Evolutionary conservation across 345 rosid species (phyloP).

Genomic region (Linum usitatissimum): DNA sequence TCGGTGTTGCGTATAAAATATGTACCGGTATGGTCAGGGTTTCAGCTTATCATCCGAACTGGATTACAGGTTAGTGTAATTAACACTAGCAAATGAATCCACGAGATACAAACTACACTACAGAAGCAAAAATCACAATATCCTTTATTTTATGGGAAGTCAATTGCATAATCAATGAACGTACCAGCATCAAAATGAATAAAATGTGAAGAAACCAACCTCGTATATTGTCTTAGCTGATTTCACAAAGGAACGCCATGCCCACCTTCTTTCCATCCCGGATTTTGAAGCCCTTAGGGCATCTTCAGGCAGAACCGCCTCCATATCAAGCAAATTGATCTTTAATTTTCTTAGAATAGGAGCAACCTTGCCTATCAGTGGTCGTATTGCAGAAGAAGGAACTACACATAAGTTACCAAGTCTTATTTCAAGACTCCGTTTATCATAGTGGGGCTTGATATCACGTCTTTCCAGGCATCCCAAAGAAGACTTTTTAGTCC

Average conservation of each 20-base stretch:
- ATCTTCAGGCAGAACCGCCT: conserved; percentile 73
- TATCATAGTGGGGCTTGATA: conserved; percentile 22
- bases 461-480: conserved; percentile 36
- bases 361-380: conserved; percentile 47
- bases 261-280: conserved; percentile 44
- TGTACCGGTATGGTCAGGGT: no score
- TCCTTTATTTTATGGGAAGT: neutral
- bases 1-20: no score
- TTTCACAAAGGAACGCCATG: conserved; percentile 81
- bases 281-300: conserved; percentile 64
- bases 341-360: conserved; percentile 46
- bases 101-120: neutral
- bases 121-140: neutral
- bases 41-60: no score
- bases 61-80: no score
- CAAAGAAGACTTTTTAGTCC: conserved; percentile 20
- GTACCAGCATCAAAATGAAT: neutral
- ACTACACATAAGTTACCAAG: conserved; percentile 44
- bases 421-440: conserved; percentile 18
- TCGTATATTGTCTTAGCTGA: conserved; percentile 70
- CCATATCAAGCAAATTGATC: conserved; percentile 85
- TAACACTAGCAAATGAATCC: no score
- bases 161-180: neutral
- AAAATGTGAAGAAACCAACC: conserved; percentile 32
- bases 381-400: conserved; percentile 67